Conservation (phyloP, 2,329 filamentous ascomycete species). For the Fusarium sp. region DNA sequence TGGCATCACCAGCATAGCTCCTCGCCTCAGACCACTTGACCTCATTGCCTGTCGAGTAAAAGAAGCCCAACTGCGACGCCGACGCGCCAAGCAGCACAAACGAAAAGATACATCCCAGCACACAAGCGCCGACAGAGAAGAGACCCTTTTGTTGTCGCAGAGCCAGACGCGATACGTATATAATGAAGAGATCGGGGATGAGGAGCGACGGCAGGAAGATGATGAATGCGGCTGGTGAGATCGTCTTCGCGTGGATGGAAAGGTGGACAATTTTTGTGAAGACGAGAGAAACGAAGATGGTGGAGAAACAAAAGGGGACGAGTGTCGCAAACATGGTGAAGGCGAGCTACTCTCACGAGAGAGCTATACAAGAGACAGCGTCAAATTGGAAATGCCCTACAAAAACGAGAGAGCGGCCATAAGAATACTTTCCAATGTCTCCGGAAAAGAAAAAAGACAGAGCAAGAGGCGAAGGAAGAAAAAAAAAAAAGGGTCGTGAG, state of each 20-base stretch:
- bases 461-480: conserved; percentile 1
- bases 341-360: background rate
- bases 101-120: conserved; percentile 44
- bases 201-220: conserved; percentile 49
- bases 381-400: background rate
- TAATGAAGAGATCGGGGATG: conserved; percentile 44
- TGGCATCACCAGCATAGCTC: conserved; percentile 47
- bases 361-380: background rate
- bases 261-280: conserved; percentile 49
- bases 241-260: conserved; percentile 44
- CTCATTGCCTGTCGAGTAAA: conserved; percentile 49
- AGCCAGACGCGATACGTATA: conserved; percentile 45
- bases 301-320: conserved; percentile 48
- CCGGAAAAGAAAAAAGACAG: background rate
- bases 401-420: conserved; percentile 1
- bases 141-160: conserved; percentile 45
- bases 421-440: background rate
- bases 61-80: conserved; percentile 51
- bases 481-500: conserved; percentile 5
- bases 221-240: conserved; percentile 43
- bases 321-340: conserved; percentile 40
- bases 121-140: conserved; percentile 40
- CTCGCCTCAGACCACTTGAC: conserved; percentile 49
- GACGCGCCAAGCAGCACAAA: conserved; percentile 49
- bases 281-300: conserved; percentile 47